Evolutionary conservation across 192 early-diverging fungal genomes (phyloP), one percentile per base, ranked within the genome.

Genomic region (Coemansia erecta): DNA sequence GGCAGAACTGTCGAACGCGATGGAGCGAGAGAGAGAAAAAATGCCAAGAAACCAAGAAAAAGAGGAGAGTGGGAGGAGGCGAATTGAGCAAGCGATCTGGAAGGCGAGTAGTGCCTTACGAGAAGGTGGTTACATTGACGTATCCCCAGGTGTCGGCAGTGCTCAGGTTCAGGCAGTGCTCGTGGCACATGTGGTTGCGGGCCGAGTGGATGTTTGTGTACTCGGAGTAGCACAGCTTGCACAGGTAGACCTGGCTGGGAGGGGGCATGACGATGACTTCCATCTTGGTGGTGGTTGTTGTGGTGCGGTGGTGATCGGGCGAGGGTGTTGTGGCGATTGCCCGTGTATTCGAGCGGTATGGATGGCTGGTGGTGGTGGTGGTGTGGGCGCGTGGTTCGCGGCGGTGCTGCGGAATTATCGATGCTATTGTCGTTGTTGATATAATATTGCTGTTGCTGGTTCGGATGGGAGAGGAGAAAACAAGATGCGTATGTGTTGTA

Each of bases 171-270:
- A 79, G 53, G 14, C 33, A 54, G 45, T 79, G 76, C 33, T 66
- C 53, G 9, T 23, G 41, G 63, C 54, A 60, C 56, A 79, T 62
- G 57, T 79, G 76, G 60, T 73, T 79, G 33, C 76, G 70, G 11
- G 76, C 76, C n/a, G 70, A 79, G 46, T 79, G 76, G 40, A 79
- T 79, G 65, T 79, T 79, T 58, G 69, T 73, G 60, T 63, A 62
- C 35, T 59, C 58, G 17, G 70, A 35, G 28, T 70, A 79, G 76
- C 76, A 79, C 53, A 79, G 31, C 35, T 79, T 79, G 70, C 76
- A 79, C 57, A 79, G 70, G 60, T 79, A 79, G 18, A 65, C 40
- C 63, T 73, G 62, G 56, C 59, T 79, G 0, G 76, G 76, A 11
- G 76, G 76, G 12, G 70, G 76, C 76, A 79, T 79, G 23, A 18